Percentiles rank a stretch among this genome's conserved stretches.
Evolutionary conservation across 805 yeast species (phyloP).

Genomic region (Ogataea dorogensis): DNA sequence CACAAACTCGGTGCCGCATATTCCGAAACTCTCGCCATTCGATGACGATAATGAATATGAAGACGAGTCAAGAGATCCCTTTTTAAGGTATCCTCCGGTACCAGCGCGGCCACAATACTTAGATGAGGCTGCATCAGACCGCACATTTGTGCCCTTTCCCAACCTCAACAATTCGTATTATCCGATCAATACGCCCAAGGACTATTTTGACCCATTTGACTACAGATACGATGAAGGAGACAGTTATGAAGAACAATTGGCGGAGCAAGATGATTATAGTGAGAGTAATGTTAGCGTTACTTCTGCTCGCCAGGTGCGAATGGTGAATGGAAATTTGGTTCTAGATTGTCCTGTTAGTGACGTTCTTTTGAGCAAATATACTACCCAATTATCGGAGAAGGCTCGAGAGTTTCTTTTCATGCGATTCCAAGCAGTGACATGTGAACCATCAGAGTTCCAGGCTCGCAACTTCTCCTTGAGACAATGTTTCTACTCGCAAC

Average conservation of each 20-base stretch:
- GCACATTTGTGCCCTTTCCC: constrained; percentile 37
- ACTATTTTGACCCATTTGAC: constrained; percentile 32
- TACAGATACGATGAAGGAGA: constrained; percentile 26
- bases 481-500: constrained; percentile 73
- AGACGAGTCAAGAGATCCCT: constrained; percentile 3
- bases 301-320: constrained; percentile 42
- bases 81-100: constrained; percentile 1
- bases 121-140: constrained; percentile 25
- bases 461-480: constrained; percentile 70
- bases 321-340: constrained; percentile 76
- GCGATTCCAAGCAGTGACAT: constrained; percentile 93
- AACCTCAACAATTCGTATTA: constrained; percentile 33
- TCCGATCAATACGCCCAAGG: constrained; percentile 31
- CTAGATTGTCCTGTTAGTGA: constrained; percentile 88
- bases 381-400: constrained; percentile 41
- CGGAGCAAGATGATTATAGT: constrained; percentile 16
- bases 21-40: constrained; percentile 15
- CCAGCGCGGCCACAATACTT: constrained; percentile 24
- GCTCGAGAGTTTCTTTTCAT: constrained; percentile 71
- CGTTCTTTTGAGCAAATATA: constrained; percentile 53
- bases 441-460: constrained; percentile 76
- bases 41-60: constrained; percentile 11
- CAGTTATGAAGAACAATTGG: constrained; percentile 14
- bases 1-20: constrained; percentile 2
- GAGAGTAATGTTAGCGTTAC: constrained; percentile 13